phyloP scores from a whole-genome alignment of 305 asterid species.

The Solanum hybrid region DNA sequence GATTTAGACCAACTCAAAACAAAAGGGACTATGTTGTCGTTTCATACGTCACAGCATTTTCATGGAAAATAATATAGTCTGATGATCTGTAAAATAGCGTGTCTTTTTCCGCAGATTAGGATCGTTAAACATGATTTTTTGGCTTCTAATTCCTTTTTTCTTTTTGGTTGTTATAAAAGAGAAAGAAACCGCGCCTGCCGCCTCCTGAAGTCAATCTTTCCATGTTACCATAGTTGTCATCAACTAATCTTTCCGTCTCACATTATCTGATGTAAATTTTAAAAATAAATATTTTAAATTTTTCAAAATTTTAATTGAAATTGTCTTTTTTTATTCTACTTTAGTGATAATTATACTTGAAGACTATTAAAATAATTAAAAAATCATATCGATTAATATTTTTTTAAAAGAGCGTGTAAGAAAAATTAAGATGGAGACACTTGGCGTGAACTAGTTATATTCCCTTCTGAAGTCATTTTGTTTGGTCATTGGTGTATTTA shows the following conservation, averaged over 20 bases:
- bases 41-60: background rate
- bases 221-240: background rate
- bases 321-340: no score
- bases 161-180: background rate
- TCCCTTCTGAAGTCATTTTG: background rate
- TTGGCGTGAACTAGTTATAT: background rate
- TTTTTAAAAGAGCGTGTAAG: background rate
- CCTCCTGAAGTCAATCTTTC: background rate
- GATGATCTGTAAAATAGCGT: background rate
- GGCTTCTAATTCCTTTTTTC: background rate
- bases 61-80: background rate
- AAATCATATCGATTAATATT: background rate
- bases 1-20: background rate
- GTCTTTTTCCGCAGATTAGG: background rate
- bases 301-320: no score
- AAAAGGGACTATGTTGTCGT: background rate
- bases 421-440: background rate
- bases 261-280: background rate
- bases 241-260: rapidly evolving
- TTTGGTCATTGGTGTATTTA: background rate
- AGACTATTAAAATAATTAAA: background rate
- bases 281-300: no score
- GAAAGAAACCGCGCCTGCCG: background rate
- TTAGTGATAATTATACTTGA: no score
- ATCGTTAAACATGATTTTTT: background rate